Conservation (phyloP, 2,329 filamentous ascomycete species). For the Zymoseptoria tritici region DNA sequence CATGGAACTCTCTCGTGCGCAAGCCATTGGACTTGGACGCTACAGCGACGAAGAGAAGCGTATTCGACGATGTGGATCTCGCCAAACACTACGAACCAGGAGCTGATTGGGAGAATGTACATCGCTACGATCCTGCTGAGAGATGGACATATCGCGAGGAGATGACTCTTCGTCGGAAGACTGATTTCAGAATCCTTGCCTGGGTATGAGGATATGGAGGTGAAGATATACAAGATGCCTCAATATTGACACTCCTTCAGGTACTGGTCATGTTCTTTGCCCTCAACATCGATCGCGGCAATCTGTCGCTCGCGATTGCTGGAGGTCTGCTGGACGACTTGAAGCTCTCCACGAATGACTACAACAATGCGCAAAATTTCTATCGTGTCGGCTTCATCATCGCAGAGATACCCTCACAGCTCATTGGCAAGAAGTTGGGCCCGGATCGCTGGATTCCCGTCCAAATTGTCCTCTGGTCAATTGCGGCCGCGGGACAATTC, state of each 20-base stretch:
- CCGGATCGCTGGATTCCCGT: constrained; percentile 40
- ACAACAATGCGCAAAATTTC: constrained; percentile 40
- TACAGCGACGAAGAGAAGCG: constrained; percentile 14
- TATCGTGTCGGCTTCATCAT: constrained; percentile 77
- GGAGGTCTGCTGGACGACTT: constrained; percentile 52
- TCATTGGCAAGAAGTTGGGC: constrained; percentile 40
- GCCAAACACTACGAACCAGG: constrained; percentile 32
- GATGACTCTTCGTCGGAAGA: constrained; percentile 47
- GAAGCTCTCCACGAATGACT: constrained; percentile 47
- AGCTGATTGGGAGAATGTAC: constrained; percentile 48
- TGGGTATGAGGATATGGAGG: not conserved
- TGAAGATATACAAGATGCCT: constrained; percentile 40
- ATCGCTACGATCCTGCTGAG: constrained; percentile 52
- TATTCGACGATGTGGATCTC: constrained; percentile 42
- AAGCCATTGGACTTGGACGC: constrained; percentile 6
- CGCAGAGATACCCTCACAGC: constrained; percentile 31
- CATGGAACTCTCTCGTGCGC: not conserved
- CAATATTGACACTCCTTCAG: constrained; percentile 40
- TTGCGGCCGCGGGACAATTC: constrained; percentile 32
- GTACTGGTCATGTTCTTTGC: constrained; percentile 50
- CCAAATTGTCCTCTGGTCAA: constrained; percentile 35
- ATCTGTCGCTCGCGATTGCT: constrained; percentile 55
- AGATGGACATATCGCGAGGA: constrained; percentile 53
- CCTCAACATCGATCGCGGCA: constrained; percentile 50
- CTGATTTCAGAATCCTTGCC: constrained; percentile 19